Evolutionary conservation across 2,329 filamentous ascomycete species (phyloP).

Genomic region (Fusarium brevicatenulatum): DNA sequence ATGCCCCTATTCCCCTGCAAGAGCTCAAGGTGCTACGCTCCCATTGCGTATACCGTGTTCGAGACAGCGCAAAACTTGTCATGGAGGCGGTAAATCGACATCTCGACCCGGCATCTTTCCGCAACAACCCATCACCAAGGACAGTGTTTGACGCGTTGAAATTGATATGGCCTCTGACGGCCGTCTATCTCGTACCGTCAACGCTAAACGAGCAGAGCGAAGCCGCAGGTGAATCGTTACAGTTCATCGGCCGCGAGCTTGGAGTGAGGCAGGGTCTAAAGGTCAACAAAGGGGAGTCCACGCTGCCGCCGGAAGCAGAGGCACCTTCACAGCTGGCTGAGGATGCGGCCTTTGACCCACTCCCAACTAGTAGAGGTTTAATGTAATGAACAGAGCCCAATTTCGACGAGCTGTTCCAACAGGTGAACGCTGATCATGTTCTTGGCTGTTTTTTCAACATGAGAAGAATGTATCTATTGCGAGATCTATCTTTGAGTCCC

Average conservation of each 20-base stretch:
- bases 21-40: slow-evolving; percentile 45
- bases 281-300: slow-evolving; percentile 25
- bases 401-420: background rate
- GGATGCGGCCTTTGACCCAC: slow-evolving; percentile 30
- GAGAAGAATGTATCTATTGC: background rate
- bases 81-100: slow-evolving; percentile 41
- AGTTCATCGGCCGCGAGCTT: slow-evolving; percentile 50
- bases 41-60: slow-evolving; percentile 44
- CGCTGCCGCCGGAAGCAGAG: slow-evolving; percentile 44
- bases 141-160: slow-evolving; percentile 51
- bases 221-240: slow-evolving; percentile 43
- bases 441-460: background rate
- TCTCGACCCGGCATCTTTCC: slow-evolving; percentile 40
- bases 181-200: slow-evolving; percentile 45
- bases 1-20: slow-evolving; percentile 35
- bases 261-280: slow-evolving; percentile 52
- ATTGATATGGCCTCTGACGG: slow-evolving; percentile 52
- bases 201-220: slow-evolving; percentile 44
- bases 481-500: background rate
- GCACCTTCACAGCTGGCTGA: slow-evolving; percentile 36
- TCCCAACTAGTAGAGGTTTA: slow-evolving; percentile 21
- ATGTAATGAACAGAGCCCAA: slow-evolving; percentile 6
- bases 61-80: slow-evolving; percentile 44
- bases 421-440: background rate
- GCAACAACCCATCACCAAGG: slow-evolving; percentile 45